Percentiles rank a stretch among this genome's conserved stretches.
These are phyloP conservation scores for Botrytis byssoidea DNA, from an alignment of 2,329 filamentous ascomycete genomes.

Conservation along the genomic window DNA sequence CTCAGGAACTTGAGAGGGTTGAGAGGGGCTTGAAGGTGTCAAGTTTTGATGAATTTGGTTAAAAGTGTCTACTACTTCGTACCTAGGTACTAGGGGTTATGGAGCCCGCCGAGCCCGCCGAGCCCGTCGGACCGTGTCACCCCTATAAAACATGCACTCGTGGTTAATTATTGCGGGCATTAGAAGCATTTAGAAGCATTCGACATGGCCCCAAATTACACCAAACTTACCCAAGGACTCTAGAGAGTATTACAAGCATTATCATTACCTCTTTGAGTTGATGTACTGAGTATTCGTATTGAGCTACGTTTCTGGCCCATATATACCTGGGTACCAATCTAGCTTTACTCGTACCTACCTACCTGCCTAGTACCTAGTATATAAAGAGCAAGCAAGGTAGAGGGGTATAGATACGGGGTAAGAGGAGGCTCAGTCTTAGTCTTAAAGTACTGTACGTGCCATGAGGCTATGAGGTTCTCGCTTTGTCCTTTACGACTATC, in stretches of 20 bases:
- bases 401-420: not conserved
- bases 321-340: not conserved
- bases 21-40: not conserved
- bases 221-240: not conserved
- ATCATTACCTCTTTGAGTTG: not conserved
- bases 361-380: not conserved
- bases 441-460: not conserved
- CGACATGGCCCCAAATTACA: not conserved
- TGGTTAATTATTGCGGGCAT: slow-evolving; percentile 7
- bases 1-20: too few relatives aligned
- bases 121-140: not conserved
- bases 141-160: not conserved
- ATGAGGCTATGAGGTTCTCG: not conserved
- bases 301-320: not conserved
- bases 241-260: not conserved
- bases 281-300: not conserved
- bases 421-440: slow-evolving; percentile 1
- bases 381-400: not conserved
- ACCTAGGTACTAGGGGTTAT: not conserved
- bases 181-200: slow-evolving; percentile 13
- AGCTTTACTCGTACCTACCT: not conserved
- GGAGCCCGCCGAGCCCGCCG: slow-evolving; percentile 2
- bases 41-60: not conserved
- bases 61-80: not conserved
- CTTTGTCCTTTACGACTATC: slow-evolving; percentile 4